Conservation (phyloP, 768 basidiomycete genomes). For the Tricholoma terreum region DNA sequence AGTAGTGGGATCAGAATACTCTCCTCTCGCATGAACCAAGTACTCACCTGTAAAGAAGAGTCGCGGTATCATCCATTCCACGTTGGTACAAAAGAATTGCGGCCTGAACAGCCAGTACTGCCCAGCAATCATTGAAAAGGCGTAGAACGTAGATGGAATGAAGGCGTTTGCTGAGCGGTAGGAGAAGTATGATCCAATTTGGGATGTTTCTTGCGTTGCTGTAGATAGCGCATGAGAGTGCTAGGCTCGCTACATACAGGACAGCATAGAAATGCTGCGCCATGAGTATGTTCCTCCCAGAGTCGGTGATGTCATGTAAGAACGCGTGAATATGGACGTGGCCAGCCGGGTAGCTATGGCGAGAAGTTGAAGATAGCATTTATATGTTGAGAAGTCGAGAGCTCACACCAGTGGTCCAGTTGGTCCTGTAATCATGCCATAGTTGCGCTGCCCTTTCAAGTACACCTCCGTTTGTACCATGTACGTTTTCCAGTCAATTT, state of each 20-base stretch:
- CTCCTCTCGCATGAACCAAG: neutral
- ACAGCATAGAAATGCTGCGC: slow-evolving; percentile 79
- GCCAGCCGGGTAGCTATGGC: slow-evolving; percentile 85
- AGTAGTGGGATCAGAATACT: slow-evolving; percentile 5
- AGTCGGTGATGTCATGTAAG: slow-evolving; percentile 61
- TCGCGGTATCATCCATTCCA: slow-evolving; percentile 58
- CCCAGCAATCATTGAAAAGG: slow-evolving; percentile 95
- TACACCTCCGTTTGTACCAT: slow-evolving; percentile 84
- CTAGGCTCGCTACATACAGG: slow-evolving; percentile 68
- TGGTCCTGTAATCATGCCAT: slow-evolving; percentile 78
- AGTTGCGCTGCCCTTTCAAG: slow-evolving; percentile 79
- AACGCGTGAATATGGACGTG: slow-evolving; percentile 81
- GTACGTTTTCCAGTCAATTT: slow-evolving; percentile 98
- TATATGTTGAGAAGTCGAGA: slow-evolving; percentile 1
- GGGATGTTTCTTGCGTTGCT: slow-evolving; percentile 53
- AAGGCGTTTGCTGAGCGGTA: slow-evolving; percentile 87
- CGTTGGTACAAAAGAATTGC: slow-evolving; percentile 65
- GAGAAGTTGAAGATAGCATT: slow-evolving; percentile 1
- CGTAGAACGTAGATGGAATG: slow-evolving; percentile 92
- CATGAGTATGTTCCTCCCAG: slow-evolving; percentile 53
- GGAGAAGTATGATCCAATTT: slow-evolving; percentile 68
- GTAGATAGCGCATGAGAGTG: slow-evolving; percentile 70
- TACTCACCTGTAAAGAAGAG: slow-evolving; percentile 70
- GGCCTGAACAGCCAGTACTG: slow-evolving; percentile 59
- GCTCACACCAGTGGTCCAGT: slow-evolving; percentile 90